Evolutionary conservation across 2,329 filamentous ascomycete species (phyloP).

Genomic region (Hypoxylon sp.): DNA sequence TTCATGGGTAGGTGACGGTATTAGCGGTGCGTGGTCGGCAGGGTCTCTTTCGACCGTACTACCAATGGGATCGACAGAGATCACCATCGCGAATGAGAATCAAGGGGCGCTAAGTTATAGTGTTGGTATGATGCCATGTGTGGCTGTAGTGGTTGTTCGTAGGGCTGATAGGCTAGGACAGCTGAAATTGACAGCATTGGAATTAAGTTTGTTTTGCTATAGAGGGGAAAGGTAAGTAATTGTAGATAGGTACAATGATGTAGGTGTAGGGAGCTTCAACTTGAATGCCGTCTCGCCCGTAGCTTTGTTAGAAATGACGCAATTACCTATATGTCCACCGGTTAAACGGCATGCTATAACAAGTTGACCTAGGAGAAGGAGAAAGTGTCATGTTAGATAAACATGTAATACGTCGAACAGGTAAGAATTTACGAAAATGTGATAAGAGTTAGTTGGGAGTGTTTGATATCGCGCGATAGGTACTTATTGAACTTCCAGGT

Average conservation of each 20-base stretch:
- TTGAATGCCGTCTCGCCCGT: constrained; percentile 12
- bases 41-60: constrained; percentile 36
- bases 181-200: constrained; percentile 1
- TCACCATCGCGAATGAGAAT: constrained; percentile 5
- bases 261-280: constrained; percentile 11
- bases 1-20: constrained; percentile 23
- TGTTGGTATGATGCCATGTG: constrained; percentile 24
- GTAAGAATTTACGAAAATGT: no score
- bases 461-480: no score
- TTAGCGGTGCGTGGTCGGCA: constrained; percentile 12
- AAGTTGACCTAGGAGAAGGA: neutral
- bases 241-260: neutral
- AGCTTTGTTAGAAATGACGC: constrained; percentile 42
- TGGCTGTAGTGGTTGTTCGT: constrained; percentile 3
- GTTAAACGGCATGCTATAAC: constrained; percentile 35
- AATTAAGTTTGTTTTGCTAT: constrained; percentile 1
- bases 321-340: constrained; percentile 28
- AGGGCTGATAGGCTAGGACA: neutral
- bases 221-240: constrained; percentile 1
- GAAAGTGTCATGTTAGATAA: neutral
- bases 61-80: constrained; percentile 14
- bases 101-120: neutral
- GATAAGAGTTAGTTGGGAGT: no score
- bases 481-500: no score
- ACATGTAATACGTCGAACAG: no score